Evolutionary conservation across 2,329 filamentous ascomycete species (phyloP).

Genomic region (Pyricularia pennisetigena): DNA sequence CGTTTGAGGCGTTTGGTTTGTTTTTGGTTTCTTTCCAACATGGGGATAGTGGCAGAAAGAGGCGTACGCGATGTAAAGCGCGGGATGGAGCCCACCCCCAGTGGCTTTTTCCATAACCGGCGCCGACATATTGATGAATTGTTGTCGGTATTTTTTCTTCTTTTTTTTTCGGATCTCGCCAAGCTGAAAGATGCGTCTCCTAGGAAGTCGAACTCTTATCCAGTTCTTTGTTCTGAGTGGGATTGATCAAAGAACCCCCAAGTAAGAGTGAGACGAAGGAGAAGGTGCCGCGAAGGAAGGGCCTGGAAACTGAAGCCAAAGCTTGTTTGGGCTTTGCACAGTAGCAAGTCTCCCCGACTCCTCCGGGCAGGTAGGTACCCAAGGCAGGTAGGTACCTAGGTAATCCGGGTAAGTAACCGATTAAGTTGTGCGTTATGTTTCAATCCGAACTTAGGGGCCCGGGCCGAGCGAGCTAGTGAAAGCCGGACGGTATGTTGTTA

Average conservation of each 20-base stretch:
- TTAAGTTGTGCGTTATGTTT: neutral
- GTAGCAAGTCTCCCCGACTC: neutral
- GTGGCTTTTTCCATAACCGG: slow-evolving; percentile 18
- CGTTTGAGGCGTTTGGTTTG: neutral
- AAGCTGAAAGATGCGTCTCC: neutral
- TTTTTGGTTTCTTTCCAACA: neutral
- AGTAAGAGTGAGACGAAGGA: neutral
- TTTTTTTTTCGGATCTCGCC: neutral
- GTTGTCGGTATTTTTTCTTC: neutral
- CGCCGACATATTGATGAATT: slow-evolving; percentile 1
- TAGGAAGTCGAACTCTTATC: neutral
- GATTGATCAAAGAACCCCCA: too few species aligned
- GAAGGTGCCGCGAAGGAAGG: neutral
- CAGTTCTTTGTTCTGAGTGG: neutral
- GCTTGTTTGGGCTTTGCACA: neutral
- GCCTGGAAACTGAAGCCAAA: neutral
- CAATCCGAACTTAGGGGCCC: neutral
- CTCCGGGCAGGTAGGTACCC: neutral
- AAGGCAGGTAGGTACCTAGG: too few species aligned
- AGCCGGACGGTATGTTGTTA: neutral
- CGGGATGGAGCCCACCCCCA: slow-evolving; percentile 19
- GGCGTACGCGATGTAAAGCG: slow-evolving; percentile 24
- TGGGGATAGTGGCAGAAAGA: neutral
- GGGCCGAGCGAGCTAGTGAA: neutral
- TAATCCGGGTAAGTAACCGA: neutral